phyloP scores from a whole-genome alignment of 371 early-diverging fungal species.

The Circinella minor region DNA sequence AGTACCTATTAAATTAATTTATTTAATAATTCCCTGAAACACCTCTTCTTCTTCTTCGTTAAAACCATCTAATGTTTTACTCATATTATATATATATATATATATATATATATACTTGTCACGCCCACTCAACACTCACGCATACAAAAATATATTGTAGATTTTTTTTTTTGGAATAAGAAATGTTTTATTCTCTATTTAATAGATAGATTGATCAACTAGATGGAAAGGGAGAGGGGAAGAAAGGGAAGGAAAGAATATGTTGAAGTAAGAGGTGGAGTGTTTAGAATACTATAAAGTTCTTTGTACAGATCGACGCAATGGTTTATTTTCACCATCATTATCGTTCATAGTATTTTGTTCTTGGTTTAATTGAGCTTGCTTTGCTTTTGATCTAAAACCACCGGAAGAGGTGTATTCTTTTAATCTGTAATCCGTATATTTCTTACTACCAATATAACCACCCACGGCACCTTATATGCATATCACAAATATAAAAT shows the following conservation, averaged over 20 bases:
- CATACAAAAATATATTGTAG: too few species aligned
- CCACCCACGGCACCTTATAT: slow-evolving; percentile 28
- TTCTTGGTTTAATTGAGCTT: background rate
- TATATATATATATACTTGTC: too few species aligned
- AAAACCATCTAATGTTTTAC: too few species aligned
- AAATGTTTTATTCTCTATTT: too few species aligned
- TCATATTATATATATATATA: too few species aligned
- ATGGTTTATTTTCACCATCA: slow-evolving; percentile 13
- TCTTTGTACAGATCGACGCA: slow-evolving; percentile 28
- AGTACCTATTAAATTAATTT: slow-evolving; percentile 44
- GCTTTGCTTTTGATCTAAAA: slow-evolving; percentile 2
- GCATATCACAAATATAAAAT: too few species aligned
- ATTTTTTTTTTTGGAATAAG: too few species aligned
- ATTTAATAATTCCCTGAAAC: background rate
- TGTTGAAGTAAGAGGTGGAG: too few species aligned
- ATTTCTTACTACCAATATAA: slow-evolving; percentile 27
- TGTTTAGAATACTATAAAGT: slow-evolving; percentile 4
- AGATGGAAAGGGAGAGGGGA: too few species aligned
- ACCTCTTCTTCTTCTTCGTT: background rate
- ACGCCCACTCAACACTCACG: too few species aligned
- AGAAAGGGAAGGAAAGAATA: background rate
- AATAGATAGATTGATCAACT: too few species aligned
- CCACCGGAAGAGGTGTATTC: slow-evolving; percentile 22
- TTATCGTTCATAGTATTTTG: background rate
- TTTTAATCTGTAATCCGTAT: slow-evolving; percentile 23